phyloP scores from a whole-genome alignment of 2,329 filamentous ascomycete species.

The Sarocladium kiliense region DNA sequence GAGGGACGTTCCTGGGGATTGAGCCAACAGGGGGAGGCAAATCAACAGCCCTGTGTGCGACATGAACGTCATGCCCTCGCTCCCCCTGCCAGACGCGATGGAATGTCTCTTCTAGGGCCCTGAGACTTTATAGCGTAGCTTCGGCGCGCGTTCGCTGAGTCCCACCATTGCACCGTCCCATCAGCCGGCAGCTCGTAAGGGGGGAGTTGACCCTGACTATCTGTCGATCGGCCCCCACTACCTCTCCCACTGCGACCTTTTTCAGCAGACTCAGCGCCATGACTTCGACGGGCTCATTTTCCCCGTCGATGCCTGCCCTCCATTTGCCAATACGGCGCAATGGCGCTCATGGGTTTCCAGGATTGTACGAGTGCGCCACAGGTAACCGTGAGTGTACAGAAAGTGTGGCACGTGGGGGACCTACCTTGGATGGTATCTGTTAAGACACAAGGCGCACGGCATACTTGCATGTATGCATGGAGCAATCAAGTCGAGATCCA shows the following conservation, averaged over 20 bases:
- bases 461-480: slow-evolving; percentile 1
- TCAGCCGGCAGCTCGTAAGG: not conserved
- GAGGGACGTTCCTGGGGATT: too few species aligned
- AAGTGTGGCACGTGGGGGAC: not conserved
- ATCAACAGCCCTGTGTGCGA: not conserved
- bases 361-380: not conserved
- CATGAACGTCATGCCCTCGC: not conserved
- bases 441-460: not conserved
- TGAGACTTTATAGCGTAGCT: not conserved
- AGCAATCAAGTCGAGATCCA: not conserved
- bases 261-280: too few species aligned
- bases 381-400: not conserved
- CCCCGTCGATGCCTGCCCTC: not conserved
- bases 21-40: too few species aligned
- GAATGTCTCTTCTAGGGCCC: not conserved
- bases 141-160: not conserved
- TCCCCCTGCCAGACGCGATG: not conserved
- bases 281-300: too few species aligned
- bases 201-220: slow-evolving; percentile 2
- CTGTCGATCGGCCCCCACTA: slow-evolving; percentile 3
- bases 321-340: not conserved
- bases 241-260: not conserved
- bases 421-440: not conserved
- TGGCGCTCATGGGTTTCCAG: not conserved
- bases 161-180: not conserved